Conservation (phyloP, 192 early-diverging fungal genomes). For the Coemansia sp. region DNA sequence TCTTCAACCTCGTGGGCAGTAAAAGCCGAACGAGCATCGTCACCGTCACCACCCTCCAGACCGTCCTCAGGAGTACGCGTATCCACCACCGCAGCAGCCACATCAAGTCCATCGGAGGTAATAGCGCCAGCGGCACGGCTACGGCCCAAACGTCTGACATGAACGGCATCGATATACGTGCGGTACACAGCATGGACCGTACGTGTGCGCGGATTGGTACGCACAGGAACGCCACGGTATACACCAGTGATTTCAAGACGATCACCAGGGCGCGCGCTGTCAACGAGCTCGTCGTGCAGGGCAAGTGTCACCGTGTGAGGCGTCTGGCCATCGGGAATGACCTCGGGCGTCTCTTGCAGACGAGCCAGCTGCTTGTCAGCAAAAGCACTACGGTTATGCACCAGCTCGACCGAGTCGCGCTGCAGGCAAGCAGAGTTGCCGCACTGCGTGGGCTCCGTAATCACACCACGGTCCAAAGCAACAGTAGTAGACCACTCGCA, state of each 20-base stretch:
- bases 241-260: conserved; percentile 91
- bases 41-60: conserved; percentile 3
- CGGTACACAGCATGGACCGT: conserved; percentile 89
- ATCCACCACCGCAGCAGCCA: conserved; percentile 57
- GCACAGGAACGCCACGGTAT: conserved; percentile 89
- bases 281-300: conserved; percentile 92
- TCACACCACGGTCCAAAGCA: conserved; percentile 81
- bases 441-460: conserved; percentile 82
- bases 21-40: conserved; percentile 43
- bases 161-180: conserved; percentile 94
- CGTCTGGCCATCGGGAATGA: conserved; percentile 94
- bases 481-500: conserved; percentile 82
- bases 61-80: conserved; percentile 14
- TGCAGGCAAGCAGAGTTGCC: conserved; percentile 73
- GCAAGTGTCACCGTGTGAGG: conserved; percentile 93
- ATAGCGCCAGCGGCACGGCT: conserved; percentile 62
- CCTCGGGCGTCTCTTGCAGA: conserved; percentile 93
- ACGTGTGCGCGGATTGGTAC: conserved; percentile 82
- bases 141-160: conserved; percentile 77
- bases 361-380: conserved; percentile 90
- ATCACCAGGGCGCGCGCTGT: conserved; percentile 90
- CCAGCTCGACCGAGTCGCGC: conserved; percentile 77
- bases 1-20: conserved; percentile 55
- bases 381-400: conserved; percentile 94
- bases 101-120: conserved; percentile 36